phyloP scores from a whole-genome alignment of 1,284 basidiomycete genomes.

The Puccinia novopanici region DNA sequence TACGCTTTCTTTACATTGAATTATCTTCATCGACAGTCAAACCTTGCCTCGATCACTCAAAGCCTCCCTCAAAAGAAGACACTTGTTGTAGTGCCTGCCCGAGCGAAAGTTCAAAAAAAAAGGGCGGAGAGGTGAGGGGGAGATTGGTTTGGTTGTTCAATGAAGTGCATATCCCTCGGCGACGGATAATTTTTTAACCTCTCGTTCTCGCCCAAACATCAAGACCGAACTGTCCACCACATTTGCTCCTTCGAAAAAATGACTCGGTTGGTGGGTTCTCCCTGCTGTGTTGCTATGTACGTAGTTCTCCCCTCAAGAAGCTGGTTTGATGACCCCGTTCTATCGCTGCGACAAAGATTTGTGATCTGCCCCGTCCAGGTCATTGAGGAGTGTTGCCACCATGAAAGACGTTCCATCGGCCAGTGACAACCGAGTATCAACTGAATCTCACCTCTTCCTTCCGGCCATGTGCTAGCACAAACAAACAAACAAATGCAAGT shows the following conservation, averaged over 20 bases:
- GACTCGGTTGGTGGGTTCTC: neutral
- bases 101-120: no score
- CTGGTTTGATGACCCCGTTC: neutral
- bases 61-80: no score
- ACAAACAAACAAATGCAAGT: neutral
- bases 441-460: neutral
- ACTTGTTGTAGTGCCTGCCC: no score
- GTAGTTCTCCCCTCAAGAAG: neutral
- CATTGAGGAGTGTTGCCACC: neutral
- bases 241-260: neutral
- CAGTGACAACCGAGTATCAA: neutral
- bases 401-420: conserved; percentile 3
- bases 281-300: neutral
- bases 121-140: no score
- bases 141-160: no score
- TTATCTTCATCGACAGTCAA: no score
- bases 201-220: neutral
- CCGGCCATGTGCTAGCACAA: no score
- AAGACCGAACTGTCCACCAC: neutral
- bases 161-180: no score
- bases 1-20: no score
- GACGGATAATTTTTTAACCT: no score
- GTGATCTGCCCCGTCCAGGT: no score
- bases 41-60: no score
- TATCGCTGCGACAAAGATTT: conserved; percentile 3